Evolutionary conservation across 176 grass and related monocot species (phyloP).

Genomic region (Zea luxurians): DNA sequence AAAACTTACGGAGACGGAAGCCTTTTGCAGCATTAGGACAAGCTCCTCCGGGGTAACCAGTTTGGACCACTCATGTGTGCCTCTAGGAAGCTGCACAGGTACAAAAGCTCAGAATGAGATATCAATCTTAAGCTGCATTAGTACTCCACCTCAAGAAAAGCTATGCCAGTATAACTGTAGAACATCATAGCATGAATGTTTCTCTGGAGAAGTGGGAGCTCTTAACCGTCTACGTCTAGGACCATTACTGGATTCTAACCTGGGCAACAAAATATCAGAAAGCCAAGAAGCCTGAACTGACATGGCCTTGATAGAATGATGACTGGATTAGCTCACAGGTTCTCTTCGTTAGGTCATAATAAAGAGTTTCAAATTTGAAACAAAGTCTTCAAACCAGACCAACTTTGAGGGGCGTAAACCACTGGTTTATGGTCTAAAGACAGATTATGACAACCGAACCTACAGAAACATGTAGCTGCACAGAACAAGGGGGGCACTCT

Average conservation of each 20-base stretch:
- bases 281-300: not conserved
- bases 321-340: not conserved
- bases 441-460: not conserved
- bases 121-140: not conserved
- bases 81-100: slow-evolving; percentile 74
- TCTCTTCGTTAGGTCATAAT: not conserved
- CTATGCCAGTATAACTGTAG: not conserved
- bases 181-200: slow-evolving; percentile 7
- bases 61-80: slow-evolving; percentile 90
- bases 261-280: not conserved
- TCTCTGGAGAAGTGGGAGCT: not conserved
- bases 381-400: not conserved
- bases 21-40: slow-evolving; percentile 63
- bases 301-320: not conserved
- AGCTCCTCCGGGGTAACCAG: slow-evolving; percentile 87
- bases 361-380: not conserved
- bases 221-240: not conserved
- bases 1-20: slow-evolving; percentile 74
- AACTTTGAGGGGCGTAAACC: not conserved
- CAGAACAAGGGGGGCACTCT: not conserved
- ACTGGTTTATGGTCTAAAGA: not conserved
- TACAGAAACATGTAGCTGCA: not conserved
- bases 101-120: slow-evolving; percentile 20
- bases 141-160: slow-evolving; percentile 6
- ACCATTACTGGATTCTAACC: not conserved